Percentiles rank a stretch among this genome's conserved stretches.
Evolutionary conservation across 1,284 basidiomycete species (phyloP).

Genomic region (Melanopsichium pennsylvanicum): DNA sequence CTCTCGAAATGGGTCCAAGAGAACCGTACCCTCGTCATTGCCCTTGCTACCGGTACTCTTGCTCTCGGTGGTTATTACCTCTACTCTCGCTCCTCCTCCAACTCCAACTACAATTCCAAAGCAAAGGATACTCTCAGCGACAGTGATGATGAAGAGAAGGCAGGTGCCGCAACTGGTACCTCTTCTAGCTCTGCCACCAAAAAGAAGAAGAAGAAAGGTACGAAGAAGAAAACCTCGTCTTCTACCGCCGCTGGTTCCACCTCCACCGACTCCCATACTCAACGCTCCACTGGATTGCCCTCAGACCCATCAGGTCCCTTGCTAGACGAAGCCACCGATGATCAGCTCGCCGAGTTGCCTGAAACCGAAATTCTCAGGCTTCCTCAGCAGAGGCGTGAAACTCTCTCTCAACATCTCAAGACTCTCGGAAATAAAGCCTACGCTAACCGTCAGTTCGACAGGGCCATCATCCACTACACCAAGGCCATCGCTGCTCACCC

Average conservation of each 20-base stretch:
- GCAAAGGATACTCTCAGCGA: conserved; percentile 26
- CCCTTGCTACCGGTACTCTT: conserved; percentile 54
- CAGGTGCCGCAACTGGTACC: conserved; percentile 25
- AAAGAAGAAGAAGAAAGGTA: conserved; percentile 60
- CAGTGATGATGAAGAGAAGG: conserved; percentile 45
- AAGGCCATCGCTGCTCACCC: conserved; percentile 81
- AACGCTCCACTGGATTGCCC: conserved; percentile 33
- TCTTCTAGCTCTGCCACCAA: conserved; percentile 24
- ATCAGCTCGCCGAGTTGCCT: conserved; percentile 53
- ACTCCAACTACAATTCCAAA: conserved; percentile 32
- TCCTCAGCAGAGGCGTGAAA: conserved; percentile 69
- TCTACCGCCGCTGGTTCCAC: conserved; percentile 8
- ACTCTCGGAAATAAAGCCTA: conserved; percentile 89
- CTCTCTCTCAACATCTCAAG: conserved; percentile 82
- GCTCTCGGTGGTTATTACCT: conserved; percentile 60
- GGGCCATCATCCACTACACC: conserved; percentile 85
- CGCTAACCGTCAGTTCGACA: conserved; percentile 77
- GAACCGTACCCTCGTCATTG: conserved; percentile 58
- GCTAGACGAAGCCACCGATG: conserved; percentile 61
- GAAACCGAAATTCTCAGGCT: conserved; percentile 56
- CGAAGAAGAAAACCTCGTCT: conserved; percentile 47
- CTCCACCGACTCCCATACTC: conserved; percentile 16
- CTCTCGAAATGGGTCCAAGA: conserved; percentile 60
- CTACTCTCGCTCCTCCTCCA: conserved; percentile 41
- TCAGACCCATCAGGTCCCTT: conserved; percentile 52